Percentiles rank a stretch among this genome's conserved stretches.
These are phyloP conservation scores for Ceraceosorus guamensis DNA, from an alignment of 1,284 basidiomycete species.

Conservation along the genomic window DNA sequence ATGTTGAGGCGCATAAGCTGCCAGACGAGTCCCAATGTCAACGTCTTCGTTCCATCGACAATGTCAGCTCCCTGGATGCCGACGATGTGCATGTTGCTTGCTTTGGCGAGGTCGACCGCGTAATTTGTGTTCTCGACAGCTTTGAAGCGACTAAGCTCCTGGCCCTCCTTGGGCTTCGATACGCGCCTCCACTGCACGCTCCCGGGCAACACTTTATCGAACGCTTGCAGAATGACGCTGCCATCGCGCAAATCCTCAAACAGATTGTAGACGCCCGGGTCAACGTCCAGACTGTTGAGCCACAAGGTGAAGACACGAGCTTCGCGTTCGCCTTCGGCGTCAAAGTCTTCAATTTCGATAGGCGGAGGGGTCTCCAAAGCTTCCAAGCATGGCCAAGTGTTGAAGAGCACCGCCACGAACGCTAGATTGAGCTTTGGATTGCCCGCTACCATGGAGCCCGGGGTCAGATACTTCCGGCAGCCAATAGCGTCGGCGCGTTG, in stretches of 20 bases:
- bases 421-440: slow-evolving; percentile 98
- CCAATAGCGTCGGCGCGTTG: slow-evolving; percentile 89
- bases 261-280: slow-evolving; percentile 89
- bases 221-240: slow-evolving; percentile 82
- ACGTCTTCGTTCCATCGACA: slow-evolving; percentile 80
- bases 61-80: slow-evolving; percentile 97
- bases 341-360: slow-evolving; percentile 84
- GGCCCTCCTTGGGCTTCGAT: slow-evolving; percentile 75
- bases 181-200: slow-evolving; percentile 89
- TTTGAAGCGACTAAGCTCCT: slow-evolving; percentile 87
- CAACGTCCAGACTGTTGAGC: slow-evolving; percentile 93
- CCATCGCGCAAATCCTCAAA: slow-evolving; percentile 93
- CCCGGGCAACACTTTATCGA: slow-evolving; percentile 88
- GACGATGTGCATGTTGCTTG: slow-evolving; percentile 89
- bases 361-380: slow-evolving; percentile 76
- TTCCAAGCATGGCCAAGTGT: slow-evolving; percentile 69
- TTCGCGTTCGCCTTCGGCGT: slow-evolving; percentile 95
- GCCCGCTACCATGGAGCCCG: slow-evolving; percentile 79
- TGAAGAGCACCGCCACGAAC: slow-evolving; percentile 97
- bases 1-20: slow-evolving; percentile 93
- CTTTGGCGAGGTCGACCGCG: slow-evolving; percentile 80
- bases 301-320: slow-evolving; percentile 95
- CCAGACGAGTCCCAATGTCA: slow-evolving; percentile 94
- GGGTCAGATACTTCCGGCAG: slow-evolving; percentile 90
- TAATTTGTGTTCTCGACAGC: slow-evolving; percentile 98